A percentile compares a stretch with the other conserved stretches of the same genome.
Conservation (phyloP, 768 basidiomycete genomes). For the Melanogaster broomeanus region DNA sequence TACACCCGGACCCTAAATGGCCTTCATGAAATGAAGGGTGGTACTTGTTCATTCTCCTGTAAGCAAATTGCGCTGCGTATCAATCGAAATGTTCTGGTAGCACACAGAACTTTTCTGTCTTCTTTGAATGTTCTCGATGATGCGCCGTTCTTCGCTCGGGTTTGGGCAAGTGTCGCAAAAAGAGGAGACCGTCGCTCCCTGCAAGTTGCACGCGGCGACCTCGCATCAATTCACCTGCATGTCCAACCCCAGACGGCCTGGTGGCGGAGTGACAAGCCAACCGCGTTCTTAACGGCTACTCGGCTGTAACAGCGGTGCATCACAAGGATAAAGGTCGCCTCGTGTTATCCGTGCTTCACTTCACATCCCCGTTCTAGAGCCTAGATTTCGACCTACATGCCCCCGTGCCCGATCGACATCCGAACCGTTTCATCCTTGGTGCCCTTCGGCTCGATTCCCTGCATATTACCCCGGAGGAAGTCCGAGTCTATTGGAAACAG, state of each 20-base stretch:
- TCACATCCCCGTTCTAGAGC: constrained; percentile 26
- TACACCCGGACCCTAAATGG: constrained; percentile 21
- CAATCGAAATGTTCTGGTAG: constrained; percentile 8
- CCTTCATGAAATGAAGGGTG: constrained; percentile 23
- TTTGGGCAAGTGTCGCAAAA: constrained; percentile 14
- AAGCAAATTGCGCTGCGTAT: constrained; percentile 12
- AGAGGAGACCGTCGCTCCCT: constrained; percentile 8
- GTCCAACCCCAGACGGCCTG: too few species aligned
- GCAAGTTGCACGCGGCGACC: constrained; percentile 14
- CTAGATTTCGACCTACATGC: constrained; percentile 9
- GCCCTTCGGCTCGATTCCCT: constrained; percentile 14
- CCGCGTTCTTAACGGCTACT: constrained; percentile 17
- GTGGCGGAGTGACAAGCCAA: constrained; percentile 11
- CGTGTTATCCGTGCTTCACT: constrained; percentile 30
- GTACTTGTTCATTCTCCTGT: constrained; percentile 9
- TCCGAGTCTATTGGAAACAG: constrained; percentile 12
- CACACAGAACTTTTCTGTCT: constrained; percentile 9
- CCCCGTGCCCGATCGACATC: constrained; percentile 19
- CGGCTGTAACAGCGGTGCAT: constrained; percentile 22
- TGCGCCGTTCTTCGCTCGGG: constrained; percentile 6
- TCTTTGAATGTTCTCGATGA: constrained; percentile 11
- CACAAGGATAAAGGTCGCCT: constrained; percentile 15
- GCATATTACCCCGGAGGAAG: constrained; percentile 27
- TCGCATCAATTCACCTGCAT: constrained; percentile 11
- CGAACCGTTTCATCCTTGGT: constrained; percentile 12